phyloP scores from a whole-genome alignment of 2,329 filamentous ascomycete genomes.

The Paramyrothecium sp. region DNA sequence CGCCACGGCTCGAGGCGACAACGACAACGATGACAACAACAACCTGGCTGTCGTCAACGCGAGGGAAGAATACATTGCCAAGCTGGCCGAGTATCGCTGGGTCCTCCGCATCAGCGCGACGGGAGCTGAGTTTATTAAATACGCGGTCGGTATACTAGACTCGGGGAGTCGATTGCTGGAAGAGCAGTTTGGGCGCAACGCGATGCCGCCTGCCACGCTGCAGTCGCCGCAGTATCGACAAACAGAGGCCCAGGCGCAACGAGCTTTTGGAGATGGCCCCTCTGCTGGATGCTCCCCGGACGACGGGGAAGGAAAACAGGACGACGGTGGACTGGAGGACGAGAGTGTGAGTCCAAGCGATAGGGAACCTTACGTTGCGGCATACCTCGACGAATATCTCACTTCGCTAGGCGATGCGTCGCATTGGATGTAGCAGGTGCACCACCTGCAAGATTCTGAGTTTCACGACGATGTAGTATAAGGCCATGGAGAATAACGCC shows the following conservation, averaged over 20 bases:
- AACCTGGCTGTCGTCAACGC: background rate
- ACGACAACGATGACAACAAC: too few species aligned
- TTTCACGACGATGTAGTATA: too few species aligned
- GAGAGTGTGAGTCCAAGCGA: background rate
- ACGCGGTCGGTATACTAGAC: slow-evolving; percentile 9
- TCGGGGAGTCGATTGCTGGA: slow-evolving; percentile 7
- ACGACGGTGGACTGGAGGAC: background rate
- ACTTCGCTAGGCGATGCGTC: background rate
- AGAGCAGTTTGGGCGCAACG: slow-evolving; percentile 3
- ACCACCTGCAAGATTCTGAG: background rate
- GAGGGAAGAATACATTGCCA: slow-evolving; percentile 7
- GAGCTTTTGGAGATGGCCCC: too few species aligned
- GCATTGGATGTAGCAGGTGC: background rate
- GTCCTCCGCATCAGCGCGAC: slow-evolving; percentile 9
- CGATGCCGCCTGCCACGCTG: background rate
- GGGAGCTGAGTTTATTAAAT: slow-evolving; percentile 10
- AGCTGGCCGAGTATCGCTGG: slow-evolving; percentile 14
- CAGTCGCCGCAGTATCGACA: background rate
- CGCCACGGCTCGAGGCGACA: slow-evolving; percentile 8
- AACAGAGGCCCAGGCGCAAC: background rate
- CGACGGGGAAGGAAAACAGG: too few species aligned
- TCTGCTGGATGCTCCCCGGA: background rate
- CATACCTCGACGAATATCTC: background rate
- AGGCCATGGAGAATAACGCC: too few species aligned
- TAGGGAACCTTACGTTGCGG: background rate